Conservation (phyloP, 1,139 yeast genomes). For the Taphrina betulina region DNA sequence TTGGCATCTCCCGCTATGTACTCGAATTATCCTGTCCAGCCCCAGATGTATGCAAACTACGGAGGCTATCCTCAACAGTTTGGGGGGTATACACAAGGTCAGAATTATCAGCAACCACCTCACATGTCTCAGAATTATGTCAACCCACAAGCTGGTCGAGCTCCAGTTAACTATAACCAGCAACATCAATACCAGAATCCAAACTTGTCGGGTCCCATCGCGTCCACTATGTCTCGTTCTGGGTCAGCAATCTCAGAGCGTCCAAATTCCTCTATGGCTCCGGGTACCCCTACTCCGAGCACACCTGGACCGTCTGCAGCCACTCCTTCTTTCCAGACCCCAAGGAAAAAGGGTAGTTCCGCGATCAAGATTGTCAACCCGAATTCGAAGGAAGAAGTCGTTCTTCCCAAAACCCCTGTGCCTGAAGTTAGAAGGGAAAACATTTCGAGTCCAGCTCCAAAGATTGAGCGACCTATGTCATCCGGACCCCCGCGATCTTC, state of each 20-base stretch:
- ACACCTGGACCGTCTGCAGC: conserved; percentile 18
- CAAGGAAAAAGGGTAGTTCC: conserved; percentile 36
- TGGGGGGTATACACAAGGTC: conserved; percentile 9
- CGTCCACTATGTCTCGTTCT: conserved; percentile 9
- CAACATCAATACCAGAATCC: conserved; percentile 29
- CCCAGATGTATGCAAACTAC: conserved; percentile 24
- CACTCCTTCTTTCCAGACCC: conserved; percentile 25
- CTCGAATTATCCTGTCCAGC: conserved; percentile 1
- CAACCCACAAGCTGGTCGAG: conserved; percentile 15
- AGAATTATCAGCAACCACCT: conserved; percentile 1
- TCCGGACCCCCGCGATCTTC: conserved; percentile 10
- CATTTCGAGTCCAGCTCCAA: conserved; percentile 8
- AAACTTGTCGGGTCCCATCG: conserved; percentile 5
- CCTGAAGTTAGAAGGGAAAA: conserved; percentile 31
- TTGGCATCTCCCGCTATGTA: conserved; percentile 25
- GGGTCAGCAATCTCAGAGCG: conserved; percentile 23
- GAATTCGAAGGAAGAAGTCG: conserved; percentile 39
- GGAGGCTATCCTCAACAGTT: conserved; percentile 15
- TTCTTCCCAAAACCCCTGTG: conserved; percentile 37
- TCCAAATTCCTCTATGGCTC: neutral
- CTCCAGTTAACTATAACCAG: conserved; percentile 7
- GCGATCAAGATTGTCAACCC: conserved; percentile 40
- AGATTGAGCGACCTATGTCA: conserved; percentile 8
- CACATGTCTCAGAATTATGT: conserved; percentile 10
- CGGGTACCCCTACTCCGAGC: neutral